Evolutionary conservation across 352 stramenopile species (phyloP), one percentile per base, ranked within the genome.

Genomic region (Phytophthora meadii): DNA sequence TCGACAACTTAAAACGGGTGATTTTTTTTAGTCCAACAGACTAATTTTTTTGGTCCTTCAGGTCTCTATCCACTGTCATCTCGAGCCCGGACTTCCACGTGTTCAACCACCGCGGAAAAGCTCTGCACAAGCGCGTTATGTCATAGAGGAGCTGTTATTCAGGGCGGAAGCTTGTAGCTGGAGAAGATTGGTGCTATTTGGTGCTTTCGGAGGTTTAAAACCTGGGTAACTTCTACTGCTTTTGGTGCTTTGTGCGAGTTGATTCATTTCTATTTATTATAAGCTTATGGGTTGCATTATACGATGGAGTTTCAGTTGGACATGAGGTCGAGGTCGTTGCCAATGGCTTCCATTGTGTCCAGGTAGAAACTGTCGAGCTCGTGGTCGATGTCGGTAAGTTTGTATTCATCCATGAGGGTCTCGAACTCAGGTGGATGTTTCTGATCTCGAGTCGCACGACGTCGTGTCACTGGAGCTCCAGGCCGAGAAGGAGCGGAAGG

Each of bases 301-400:
- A 67, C 61, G 42, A 62, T 14, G 42, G 45, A 68, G 68, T 17
- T 24, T 80, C 56, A 88, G 66, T 75, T 88, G 12, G 82, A 84
- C 54, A 88, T 74, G 44, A 88, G 70, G 44, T 91, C 79, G 7
- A 92, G 51, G 46, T 88, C 80, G 41, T 79, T 80, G 14, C 74
- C 70, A 15, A 91, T 82, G 11, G 76, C 78, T 36, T 87, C 82
- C 55, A 90, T 89, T 30, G 80, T 82, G 54, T 92, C 78, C 39
- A 91, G 52, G 68, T 94, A 94, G 54, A 94, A 94, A 42, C 66
- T 92, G 62, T 92, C 81, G 47, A 94, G 78, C 70, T 94, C 85
- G 65, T 90, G 82, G 54, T 90, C 83, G 65, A 92, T 90, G 72
- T 93, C 84, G 6, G 81, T 87, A 50, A 92, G 81, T 62, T 90